phyloP scores from a whole-genome alignment of 768 basidiomycete species.

The Filobasidium floriforme region DNA sequence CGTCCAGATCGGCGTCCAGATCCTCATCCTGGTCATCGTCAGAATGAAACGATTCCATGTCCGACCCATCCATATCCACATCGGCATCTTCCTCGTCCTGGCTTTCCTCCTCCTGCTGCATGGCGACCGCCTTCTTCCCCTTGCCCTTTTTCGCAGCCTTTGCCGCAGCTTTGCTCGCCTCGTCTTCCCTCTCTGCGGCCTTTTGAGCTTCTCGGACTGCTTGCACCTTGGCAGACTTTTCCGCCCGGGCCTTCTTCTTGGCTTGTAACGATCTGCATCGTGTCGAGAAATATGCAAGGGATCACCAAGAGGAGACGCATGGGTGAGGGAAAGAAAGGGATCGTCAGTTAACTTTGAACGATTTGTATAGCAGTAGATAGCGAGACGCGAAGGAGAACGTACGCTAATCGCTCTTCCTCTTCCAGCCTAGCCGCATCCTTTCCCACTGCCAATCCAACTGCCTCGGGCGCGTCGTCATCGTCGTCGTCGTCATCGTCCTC shows the following conservation, averaged over 20 bases:
- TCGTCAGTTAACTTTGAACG: too few relatives aligned
- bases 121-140: constrained; percentile 2
- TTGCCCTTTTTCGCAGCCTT: constrained; percentile 1
- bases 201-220: constrained; percentile 20
- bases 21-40: constrained; percentile 19
- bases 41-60: constrained; percentile 11
- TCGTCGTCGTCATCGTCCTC: constrained; percentile 14
- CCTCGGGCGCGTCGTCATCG: constrained; percentile 23
- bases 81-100: constrained; percentile 5
- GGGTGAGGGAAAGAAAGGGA: too few relatives aligned
- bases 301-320: background rate
- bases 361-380: background rate
- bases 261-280: background rate
- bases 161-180: background rate
- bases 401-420: constrained; percentile 12
- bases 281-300: background rate
- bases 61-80: background rate
- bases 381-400: background rate
- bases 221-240: constrained; percentile 19
- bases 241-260: constrained; percentile 12
- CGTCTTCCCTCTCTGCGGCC: too few relatives aligned
- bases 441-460: constrained; percentile 18
- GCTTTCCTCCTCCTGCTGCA: constrained; percentile 4
- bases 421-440: constrained; percentile 9
- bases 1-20: constrained; percentile 13